phyloP scores from a whole-genome alignment of 768 basidiomycete genomes.

The Mycena albidolilacea region DNA sequence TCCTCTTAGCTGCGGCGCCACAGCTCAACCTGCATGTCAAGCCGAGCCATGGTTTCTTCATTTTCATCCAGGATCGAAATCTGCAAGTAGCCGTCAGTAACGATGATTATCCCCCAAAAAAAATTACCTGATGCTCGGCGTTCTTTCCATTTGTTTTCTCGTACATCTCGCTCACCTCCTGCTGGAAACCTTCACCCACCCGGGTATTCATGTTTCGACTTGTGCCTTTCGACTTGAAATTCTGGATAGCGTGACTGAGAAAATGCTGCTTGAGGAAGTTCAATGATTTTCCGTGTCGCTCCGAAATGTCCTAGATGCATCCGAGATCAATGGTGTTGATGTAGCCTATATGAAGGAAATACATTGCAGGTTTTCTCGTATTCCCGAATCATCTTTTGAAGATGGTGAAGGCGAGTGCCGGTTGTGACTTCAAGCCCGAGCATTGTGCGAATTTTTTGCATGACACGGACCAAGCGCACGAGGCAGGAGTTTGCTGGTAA shows the following conservation, averaged over 20 bases:
- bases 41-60: constrained; percentile 12
- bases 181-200: too few species aligned
- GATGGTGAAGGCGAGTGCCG: constrained; percentile 10
- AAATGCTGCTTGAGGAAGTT: not conserved
- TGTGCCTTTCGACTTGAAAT: not conserved
- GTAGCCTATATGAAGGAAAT: not conserved
- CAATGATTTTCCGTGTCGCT: not conserved
- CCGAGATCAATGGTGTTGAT: not conserved
- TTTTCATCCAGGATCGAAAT: not conserved
- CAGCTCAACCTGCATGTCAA: constrained; percentile 8
- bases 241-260: not conserved
- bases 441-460: constrained; percentile 18
- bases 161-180: too few species aligned
- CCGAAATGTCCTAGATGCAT: not conserved
- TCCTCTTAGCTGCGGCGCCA: not conserved
- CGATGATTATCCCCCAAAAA: too few species aligned
- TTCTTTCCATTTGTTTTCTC: too few species aligned
- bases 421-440: constrained; percentile 19
- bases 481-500: constrained; percentile 32
- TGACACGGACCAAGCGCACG: constrained; percentile 11
- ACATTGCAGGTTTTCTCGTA: constrained; percentile 28
- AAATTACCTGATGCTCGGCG: too few species aligned
- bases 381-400: not conserved
- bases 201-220: not conserved
- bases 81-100: too few species aligned